phyloP scores from a whole-genome alignment of 352 stramenopile genomes.

The Phytophthora macrochlamydospora region DNA sequence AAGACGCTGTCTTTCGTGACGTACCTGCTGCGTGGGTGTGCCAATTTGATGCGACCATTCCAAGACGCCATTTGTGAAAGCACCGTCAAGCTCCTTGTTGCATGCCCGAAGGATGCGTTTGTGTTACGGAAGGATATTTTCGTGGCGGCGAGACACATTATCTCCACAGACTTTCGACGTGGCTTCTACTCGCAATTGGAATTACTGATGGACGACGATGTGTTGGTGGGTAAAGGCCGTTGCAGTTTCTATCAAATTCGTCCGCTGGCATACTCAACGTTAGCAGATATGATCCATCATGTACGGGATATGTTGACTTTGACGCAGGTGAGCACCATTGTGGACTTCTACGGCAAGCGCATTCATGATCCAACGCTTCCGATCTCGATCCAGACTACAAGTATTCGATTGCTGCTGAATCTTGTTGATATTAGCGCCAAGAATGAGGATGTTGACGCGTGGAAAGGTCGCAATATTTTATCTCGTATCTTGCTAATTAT shows the following conservation, averaged over 20 bases:
- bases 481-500: slow-evolving; percentile 93
- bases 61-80: slow-evolving; percentile 94
- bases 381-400: slow-evolving; percentile 96
- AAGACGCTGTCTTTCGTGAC: slow-evolving; percentile 99
- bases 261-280: slow-evolving; percentile 95
- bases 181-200: slow-evolving; percentile 96
- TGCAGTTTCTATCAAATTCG: slow-evolving; percentile 91
- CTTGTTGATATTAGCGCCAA: slow-evolving; percentile 97
- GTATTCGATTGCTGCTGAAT: slow-evolving; percentile 96
- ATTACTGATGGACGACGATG: slow-evolving; percentile 94
- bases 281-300: slow-evolving; percentile 98
- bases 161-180: slow-evolving; percentile 97
- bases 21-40: slow-evolving; percentile 94
- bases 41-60: slow-evolving; percentile 94
- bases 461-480: slow-evolving; percentile 90
- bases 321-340: slow-evolving; percentile 94
- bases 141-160: slow-evolving; percentile 95
- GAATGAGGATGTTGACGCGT: slow-evolving; percentile 91
- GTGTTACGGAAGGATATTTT: slow-evolving; percentile 96
- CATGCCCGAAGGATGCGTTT: slow-evolving; percentile 95
- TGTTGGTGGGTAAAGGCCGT: slow-evolving; percentile 90
- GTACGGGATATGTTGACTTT: slow-evolving; percentile 95
- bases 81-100: slow-evolving; percentile 95
- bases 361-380: slow-evolving; percentile 93
- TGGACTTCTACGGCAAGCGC: slow-evolving; percentile 94